Percentiles rank a stretch among this genome's conserved stretches.
phyloP scores from a whole-genome alignment of 2,329 filamentous ascomycete genomes.

The Trichoderma guizhouense region DNA sequence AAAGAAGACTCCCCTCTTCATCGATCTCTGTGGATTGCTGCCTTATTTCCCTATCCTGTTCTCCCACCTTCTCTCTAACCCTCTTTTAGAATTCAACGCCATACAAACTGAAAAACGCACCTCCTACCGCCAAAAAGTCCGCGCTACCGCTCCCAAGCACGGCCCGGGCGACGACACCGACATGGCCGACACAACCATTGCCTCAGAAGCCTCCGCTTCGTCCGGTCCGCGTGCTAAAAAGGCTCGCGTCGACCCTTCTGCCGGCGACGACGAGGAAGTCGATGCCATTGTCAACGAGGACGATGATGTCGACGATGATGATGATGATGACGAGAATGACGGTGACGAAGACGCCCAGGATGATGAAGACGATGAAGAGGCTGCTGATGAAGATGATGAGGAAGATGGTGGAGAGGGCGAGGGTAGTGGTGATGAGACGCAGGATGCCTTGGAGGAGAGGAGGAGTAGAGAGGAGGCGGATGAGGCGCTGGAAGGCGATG shows the following conservation, averaged over 20 bases:
- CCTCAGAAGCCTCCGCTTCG: slow-evolving; percentile 27
- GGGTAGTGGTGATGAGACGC: slow-evolving; percentile 52
- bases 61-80: neutral
- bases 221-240: slow-evolving; percentile 37
- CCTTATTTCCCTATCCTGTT: neutral
- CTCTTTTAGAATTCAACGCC: slow-evolving; percentile 61
- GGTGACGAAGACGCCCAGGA: slow-evolving; percentile 36
- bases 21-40: neutral
- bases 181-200: slow-evolving; percentile 35
- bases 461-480: slow-evolving; percentile 44
- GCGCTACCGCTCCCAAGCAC: slow-evolving; percentile 61
- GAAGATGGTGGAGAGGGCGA: slow-evolving; percentile 47
- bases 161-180: slow-evolving; percentile 34
- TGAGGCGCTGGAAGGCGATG: slow-evolving; percentile 61
- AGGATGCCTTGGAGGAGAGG: slow-evolving; percentile 51
- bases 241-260: slow-evolving; percentile 45
- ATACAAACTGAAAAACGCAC: slow-evolving; percentile 72
- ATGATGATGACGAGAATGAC: slow-evolving; percentile 27
- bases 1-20: no score
- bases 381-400: slow-evolving; percentile 42
- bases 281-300: slow-evolving; percentile 31
- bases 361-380: slow-evolving; percentile 45
- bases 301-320: slow-evolving; percentile 38
- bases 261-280: slow-evolving; percentile 29
- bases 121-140: slow-evolving; percentile 66